Evolutionary conservation across 2,329 filamentous ascomycete genomes (phyloP).

Genomic region (Ploettnerulaceae sp.): DNA sequence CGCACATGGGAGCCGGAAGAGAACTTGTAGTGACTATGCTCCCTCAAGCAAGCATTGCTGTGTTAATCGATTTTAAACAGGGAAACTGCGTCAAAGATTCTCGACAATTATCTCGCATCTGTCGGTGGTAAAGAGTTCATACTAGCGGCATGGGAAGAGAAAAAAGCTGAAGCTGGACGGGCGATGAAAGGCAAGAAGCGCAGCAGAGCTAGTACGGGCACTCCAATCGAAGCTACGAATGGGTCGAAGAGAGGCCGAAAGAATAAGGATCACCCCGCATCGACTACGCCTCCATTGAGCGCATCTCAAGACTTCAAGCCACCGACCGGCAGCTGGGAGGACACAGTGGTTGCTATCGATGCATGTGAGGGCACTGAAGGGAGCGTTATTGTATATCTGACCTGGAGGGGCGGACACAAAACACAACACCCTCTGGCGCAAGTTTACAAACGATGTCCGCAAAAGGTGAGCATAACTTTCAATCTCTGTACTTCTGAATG

Average conservation of each 20-base stretch:
- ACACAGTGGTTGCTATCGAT: slow-evolving; percentile 65
- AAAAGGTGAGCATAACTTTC: slow-evolving; percentile 52
- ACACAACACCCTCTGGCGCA: slow-evolving; percentile 65
- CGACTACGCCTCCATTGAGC: slow-evolving; percentile 45
- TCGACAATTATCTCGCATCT: slow-evolving; percentile 57
- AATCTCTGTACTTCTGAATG: background rate
- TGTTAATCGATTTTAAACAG: slow-evolving; percentile 33
- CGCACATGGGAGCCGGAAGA: slow-evolving; percentile 75
- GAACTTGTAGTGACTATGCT: slow-evolving; percentile 50
- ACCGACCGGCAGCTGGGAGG: slow-evolving; percentile 72
- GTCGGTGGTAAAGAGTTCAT: slow-evolving; percentile 60
- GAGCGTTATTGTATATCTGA: slow-evolving; percentile 61
- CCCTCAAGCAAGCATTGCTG: slow-evolving; percentile 2
- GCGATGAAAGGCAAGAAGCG: slow-evolving; percentile 55
- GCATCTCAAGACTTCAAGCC: slow-evolving; percentile 52
- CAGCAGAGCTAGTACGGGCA: slow-evolving; percentile 41
- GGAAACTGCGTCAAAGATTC: slow-evolving; percentile 53
- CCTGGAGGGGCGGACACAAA: slow-evolving; percentile 70
- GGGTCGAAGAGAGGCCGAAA: slow-evolving; percentile 30
- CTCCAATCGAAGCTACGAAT: slow-evolving; percentile 20
- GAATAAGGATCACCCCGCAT: slow-evolving; percentile 40
- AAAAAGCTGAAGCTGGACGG: slow-evolving; percentile 36
- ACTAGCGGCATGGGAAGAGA: slow-evolving; percentile 40
- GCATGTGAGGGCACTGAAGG: slow-evolving; percentile 63
- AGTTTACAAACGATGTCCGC: slow-evolving; percentile 71